Base-by-base conservation (phyloP, 306 rosid species). In the Cicer cuneatum region DNA sequence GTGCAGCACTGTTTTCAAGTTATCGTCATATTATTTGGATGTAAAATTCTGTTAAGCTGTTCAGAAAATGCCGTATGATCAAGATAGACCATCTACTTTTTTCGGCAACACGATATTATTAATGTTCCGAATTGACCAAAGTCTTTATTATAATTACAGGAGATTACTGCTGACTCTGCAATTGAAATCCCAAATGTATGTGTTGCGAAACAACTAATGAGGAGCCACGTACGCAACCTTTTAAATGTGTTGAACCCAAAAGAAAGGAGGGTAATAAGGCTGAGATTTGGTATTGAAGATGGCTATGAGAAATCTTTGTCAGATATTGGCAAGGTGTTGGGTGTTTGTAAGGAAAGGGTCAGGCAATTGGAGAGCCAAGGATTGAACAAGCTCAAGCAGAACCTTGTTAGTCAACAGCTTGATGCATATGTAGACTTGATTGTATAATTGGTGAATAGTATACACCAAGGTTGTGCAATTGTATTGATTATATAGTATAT, bases 261-360 rank as follows among this genome's bases (percentile, higher is more conserved):
- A 69, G 96, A 93, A 79, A 85, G 88, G 73, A 83, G 71, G 80
- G 87, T 88, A 67, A 85, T 94, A 66, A 86, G 89, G 86, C 85
- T 94, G 73, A 83, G 97, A 76, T 94, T 74, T 41, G 98, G 98
- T 37, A 88, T 94, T 38, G 93, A 83, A 49, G 97, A 88, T 62
- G 90, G 93, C 19, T 72, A 69, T 45, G 86, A 79, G 70, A 91
- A 82, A 70, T 84, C 97, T 4, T 77, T 88, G 53, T 61, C 76
- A 47, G 91, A 88, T 69, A 85, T 87, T 18, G 98, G 97, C 67
- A 82, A 76, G 37, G 40, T 83, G 24, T 75, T 85, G 57, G 98
- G 97, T 53, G 68, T 90, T 75, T 83, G 90, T 15, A 89, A 83
- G 79, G 97, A 93, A 78, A 86, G 96, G 82, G 91, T 91, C 54